Percentiles rank a stretch among this genome's conserved stretches.
Evolutionary conservation across 768 basidiomycete species (phyloP).

Genomic region (Calocera viscosa): DNA sequence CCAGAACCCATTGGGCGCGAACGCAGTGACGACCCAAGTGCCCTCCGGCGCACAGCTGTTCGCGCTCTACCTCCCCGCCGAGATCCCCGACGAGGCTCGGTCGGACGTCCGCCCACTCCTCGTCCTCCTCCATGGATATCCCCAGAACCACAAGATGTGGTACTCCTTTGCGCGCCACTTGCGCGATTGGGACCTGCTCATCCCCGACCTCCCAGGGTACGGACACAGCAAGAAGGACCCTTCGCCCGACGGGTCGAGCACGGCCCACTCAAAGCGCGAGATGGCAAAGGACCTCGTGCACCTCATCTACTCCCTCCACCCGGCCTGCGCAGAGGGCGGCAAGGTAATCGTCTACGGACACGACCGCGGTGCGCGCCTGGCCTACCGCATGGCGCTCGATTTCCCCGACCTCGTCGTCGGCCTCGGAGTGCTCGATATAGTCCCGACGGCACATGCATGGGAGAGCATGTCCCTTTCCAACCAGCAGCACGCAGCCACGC

Average conservation of each 20-base stretch:
- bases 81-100: neutral
- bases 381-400: slow-evolving; percentile 17
- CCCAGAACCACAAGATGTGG: slow-evolving; percentile 20
- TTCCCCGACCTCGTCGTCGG: slow-evolving; percentile 18
- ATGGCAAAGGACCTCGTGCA: slow-evolving; percentile 17
- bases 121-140: slow-evolving; percentile 19
- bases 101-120: slow-evolving; percentile 11
- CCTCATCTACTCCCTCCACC: slow-evolving; percentile 12
- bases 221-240: slow-evolving; percentile 15
- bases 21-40: neutral
- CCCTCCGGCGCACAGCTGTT: neutral
- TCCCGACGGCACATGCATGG: slow-evolving; percentile 17
- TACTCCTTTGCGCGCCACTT: slow-evolving; percentile 13
- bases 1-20: neutral
- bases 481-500: slow-evolving; percentile 15
- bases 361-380: slow-evolving; percentile 18
- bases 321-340: neutral
- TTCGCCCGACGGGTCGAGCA: slow-evolving; percentile 12
- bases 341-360: slow-evolving; percentile 18
- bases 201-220: slow-evolving; percentile 21
- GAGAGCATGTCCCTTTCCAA: slow-evolving; percentile 16
- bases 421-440: slow-evolving; percentile 17
- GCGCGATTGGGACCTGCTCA: slow-evolving; percentile 12
- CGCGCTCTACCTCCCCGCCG: neutral
- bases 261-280: slow-evolving; percentile 16